These are phyloP conservation scores for Pestalotiopsis sp. DNA, from an alignment of 2,329 filamentous ascomycete genomes.

Conservation along the genomic window DNA sequence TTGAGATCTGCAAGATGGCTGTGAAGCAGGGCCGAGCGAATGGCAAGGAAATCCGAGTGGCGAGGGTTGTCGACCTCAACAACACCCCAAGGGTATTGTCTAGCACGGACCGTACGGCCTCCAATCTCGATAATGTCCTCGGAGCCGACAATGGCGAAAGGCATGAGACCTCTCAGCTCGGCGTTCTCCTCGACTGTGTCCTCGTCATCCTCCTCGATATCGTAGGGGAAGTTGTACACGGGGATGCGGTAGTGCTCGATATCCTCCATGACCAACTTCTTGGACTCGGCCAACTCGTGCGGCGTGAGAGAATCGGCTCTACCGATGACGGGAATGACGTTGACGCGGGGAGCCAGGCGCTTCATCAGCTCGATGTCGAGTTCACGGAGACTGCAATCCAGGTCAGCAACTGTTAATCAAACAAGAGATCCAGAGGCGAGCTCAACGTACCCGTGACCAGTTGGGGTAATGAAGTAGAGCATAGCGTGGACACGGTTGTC, in stretches of 20 bases:
- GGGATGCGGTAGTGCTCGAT: constrained; percentile 99
- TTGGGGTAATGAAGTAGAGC: constrained; percentile 99
- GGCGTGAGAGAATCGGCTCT: constrained; percentile 98
- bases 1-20: constrained; percentile 98
- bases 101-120: constrained; percentile 86
- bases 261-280: constrained; percentile 99
- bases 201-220: constrained; percentile 99
- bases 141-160: constrained; percentile 97
- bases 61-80: constrained; percentile 99
- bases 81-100: constrained; percentile 98
- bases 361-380: constrained; percentile 99
- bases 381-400: constrained; percentile 77
- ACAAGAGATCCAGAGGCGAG: neutral
- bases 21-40: constrained; percentile 93
- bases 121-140: constrained; percentile 95
- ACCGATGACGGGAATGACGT: constrained; percentile 98
- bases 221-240: constrained; percentile 99
- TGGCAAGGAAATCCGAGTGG: constrained; percentile 97
- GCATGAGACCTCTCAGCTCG: constrained; percentile 95
- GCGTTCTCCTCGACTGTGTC: constrained; percentile 99
- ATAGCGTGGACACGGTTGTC: constrained; percentile 98
- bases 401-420: constrained; percentile 19
- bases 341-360: constrained; percentile 95
- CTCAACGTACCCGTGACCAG: constrained; percentile 79
- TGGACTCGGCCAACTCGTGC: constrained; percentile 94